Percentiles rank a stretch among this genome's conserved stretches.
phyloP scores from a whole-genome alignment of 495 filamentous ascomycete genomes.

The Lasiosphaeriaceae sp. region DNA sequence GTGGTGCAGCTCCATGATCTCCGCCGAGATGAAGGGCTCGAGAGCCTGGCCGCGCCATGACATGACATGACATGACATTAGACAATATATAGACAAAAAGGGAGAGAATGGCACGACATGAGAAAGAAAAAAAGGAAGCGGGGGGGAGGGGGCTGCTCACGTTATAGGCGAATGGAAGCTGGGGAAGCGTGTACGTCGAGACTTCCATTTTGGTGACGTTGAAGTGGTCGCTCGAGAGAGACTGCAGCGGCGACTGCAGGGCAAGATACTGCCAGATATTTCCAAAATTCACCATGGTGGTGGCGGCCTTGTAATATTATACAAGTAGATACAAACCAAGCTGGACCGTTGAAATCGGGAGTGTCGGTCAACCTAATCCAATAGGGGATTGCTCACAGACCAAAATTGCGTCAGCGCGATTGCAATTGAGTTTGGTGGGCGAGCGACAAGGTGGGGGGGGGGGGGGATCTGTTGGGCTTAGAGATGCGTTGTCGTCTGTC shows the following conservation, averaged over 20 bases:
- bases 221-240: conserved; percentile 18
- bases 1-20: conserved; percentile 93
- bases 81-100: too few relatives aligned
- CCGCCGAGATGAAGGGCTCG: conserved; percentile 83
- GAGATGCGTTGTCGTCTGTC: too few relatives aligned
- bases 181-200: conserved; percentile 34
- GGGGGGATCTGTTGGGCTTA: too few relatives aligned
- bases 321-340: too few relatives aligned
- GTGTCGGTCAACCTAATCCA: background rate
- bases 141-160: too few relatives aligned
- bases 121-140: too few relatives aligned
- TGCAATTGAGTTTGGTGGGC: background rate
- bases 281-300: conserved; percentile 30
- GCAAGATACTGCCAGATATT: conserved; percentile 27
- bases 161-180: conserved; percentile 44
- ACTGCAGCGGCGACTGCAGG: conserved; percentile 20
- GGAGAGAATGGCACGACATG: too few relatives aligned
- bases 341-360: background rate
- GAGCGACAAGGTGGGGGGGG: too few relatives aligned
- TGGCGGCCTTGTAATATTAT: background rate
- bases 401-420: background rate
- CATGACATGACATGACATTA: too few relatives aligned
- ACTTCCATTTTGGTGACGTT: conserved; percentile 28
- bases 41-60: conserved; percentile 54
- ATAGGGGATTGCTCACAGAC: background rate